A percentile compares a stretch with the other conserved stretches of the same genome.
phyloP scores from a whole-genome alignment of 805 yeast species.

The Lipomyces yamadae region DNA sequence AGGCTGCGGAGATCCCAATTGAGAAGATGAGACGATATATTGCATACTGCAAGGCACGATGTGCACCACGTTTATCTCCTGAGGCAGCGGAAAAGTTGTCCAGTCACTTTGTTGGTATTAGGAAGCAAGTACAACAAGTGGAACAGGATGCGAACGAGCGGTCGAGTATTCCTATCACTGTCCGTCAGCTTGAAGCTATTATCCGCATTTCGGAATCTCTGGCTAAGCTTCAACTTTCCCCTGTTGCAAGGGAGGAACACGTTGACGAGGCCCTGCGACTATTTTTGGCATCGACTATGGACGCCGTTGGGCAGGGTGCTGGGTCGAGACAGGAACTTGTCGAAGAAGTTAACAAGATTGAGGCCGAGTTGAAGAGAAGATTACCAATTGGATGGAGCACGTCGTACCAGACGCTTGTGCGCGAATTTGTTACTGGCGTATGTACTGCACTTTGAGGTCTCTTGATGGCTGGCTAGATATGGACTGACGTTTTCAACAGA shows the following conservation, averaged over 20 bases:
- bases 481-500: slow-evolving; percentile 12
- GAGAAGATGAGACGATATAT: slow-evolving; percentile 90
- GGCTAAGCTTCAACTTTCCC: slow-evolving; percentile 82
- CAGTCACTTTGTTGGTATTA: slow-evolving; percentile 88
- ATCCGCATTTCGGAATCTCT: slow-evolving; percentile 92
- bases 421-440: slow-evolving; percentile 61
- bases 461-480: not conserved
- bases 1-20: slow-evolving; percentile 77
- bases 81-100: slow-evolving; percentile 90
- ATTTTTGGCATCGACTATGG: slow-evolving; percentile 96
- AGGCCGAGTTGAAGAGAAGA: slow-evolving; percentile 83
- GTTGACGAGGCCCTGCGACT: slow-evolving; percentile 94
- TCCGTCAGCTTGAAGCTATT: slow-evolving; percentile 97
- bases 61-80: slow-evolving; percentile 89
- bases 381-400: slow-evolving; percentile 97
- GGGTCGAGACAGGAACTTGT: slow-evolving; percentile 52
- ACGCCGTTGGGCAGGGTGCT: slow-evolving; percentile 78
- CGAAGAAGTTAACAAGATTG: slow-evolving; percentile 77
- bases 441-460: slow-evolving; percentile 31
- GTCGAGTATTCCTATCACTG: slow-evolving; percentile 94
- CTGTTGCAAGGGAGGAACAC: slow-evolving; percentile 84
- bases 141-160: slow-evolving; percentile 85
- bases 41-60: slow-evolving; percentile 78
- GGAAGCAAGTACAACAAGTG: slow-evolving; percentile 78
- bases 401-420: slow-evolving; percentile 76